phyloP scores from a whole-genome alignment of 129 eudicot species.

The Dittrichia graveolens region DNA sequence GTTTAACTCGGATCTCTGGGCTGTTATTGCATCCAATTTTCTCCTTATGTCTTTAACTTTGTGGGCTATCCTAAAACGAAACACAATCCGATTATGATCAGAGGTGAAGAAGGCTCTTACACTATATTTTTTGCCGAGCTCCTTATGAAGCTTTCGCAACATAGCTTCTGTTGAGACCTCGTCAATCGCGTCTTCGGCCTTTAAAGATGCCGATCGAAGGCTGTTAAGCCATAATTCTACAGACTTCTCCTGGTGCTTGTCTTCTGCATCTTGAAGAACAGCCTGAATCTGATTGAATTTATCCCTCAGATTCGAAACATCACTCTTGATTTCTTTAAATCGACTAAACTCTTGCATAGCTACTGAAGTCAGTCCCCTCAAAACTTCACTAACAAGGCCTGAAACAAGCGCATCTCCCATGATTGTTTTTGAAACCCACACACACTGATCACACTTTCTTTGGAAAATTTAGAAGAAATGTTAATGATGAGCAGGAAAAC shows the following conservation, averaged over 20 bases:
- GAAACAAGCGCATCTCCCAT: background rate
- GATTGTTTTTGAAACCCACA: too few species aligned
- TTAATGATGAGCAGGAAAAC: too few species aligned
- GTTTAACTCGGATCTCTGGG: background rate
- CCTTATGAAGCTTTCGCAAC: background rate
- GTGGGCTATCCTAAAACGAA: background rate
- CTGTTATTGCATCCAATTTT: background rate
- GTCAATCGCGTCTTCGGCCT: conserved; percentile 13
- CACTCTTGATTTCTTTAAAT: background rate
- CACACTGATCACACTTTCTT: too few species aligned
- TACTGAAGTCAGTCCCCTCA: background rate
- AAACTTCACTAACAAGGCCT: background rate
- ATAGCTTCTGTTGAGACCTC: background rate
- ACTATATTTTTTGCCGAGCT: background rate
- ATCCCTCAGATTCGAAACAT: background rate
- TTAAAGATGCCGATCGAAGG: background rate
- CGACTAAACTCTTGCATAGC: background rate
- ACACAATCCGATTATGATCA: background rate
- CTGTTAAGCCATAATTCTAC: background rate
- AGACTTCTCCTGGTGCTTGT: background rate
- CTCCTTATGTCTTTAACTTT: too few species aligned
- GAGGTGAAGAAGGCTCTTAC: conserved; percentile 12
- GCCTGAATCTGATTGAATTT: background rate
- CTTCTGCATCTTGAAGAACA: conserved; percentile 7
- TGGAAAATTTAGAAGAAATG: too few species aligned